Evolutionary conservation across 345 rosid species (phyloP).

Genomic region (Adansonia digitata): DNA sequence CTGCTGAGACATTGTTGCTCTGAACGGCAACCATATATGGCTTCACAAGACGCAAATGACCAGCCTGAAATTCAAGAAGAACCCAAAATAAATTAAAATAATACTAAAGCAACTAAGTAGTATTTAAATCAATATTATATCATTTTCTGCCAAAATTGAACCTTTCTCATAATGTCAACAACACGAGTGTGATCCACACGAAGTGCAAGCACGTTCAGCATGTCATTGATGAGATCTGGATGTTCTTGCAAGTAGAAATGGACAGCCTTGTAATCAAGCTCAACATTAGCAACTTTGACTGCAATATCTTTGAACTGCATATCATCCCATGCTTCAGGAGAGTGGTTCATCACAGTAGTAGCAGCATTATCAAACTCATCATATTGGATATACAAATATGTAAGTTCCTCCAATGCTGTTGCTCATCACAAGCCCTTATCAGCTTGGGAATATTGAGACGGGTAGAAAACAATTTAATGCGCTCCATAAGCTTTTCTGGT

Average conservation of each 20-base stretch:
- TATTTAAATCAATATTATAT: not conserved
- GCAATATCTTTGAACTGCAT: conserved; percentile 94
- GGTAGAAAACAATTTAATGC: conserved; percentile 89
- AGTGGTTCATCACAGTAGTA: conserved; percentile 96
- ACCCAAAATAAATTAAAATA: not conserved
- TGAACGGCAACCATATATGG: conserved; percentile 98
- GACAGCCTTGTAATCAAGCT: conserved; percentile 92
- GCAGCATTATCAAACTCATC: conserved; percentile 99
- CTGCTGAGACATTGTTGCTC: conserved; percentile 89
- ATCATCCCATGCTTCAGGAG: conserved; percentile 99
- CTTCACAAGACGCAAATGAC: conserved; percentile 87
- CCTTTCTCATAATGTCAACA: conserved; percentile 97
- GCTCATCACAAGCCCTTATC: conserved; percentile 96
- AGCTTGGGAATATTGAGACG: conserved; percentile 98
- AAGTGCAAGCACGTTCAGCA: conserved; percentile 90
- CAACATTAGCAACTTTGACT: conserved; percentile 93
- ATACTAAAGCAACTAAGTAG: not conserved
- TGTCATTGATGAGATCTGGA: conserved; percentile 52
- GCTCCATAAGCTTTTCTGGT: conserved; percentile 95
- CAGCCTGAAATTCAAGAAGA: conserved; percentile 55
- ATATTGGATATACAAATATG: conserved; percentile 82
- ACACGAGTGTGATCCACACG: conserved; percentile 96
- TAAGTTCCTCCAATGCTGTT: conserved; percentile 97
- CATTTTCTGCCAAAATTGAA: conserved; percentile 20
- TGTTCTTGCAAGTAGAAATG: conserved; percentile 92